A percentile compares a stretch with the other conserved stretches of the same genome.
phyloP scores from a whole-genome alignment of 306 rosid genomes.

The peach (Prunus persica) region DNA sequence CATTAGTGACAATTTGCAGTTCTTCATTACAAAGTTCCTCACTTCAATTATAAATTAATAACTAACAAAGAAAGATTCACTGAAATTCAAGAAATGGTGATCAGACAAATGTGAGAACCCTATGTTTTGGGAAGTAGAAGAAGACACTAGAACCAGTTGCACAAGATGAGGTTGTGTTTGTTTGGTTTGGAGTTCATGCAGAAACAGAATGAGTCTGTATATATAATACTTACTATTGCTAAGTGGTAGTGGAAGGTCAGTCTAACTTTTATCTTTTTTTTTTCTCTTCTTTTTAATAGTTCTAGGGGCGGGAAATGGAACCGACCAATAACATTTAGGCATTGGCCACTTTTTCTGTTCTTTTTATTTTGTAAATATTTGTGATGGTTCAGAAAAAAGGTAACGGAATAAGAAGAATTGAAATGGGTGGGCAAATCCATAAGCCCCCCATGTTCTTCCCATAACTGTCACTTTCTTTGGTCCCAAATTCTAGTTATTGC shows the following conservation, averaged over 20 bases:
- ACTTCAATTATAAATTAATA: background rate
- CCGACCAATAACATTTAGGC: conserved; percentile 52
- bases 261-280: conserved; percentile 27
- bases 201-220: conserved; percentile 23
- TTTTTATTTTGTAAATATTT: background rate
- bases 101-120: conserved; percentile 25
- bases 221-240: conserved; percentile 22
- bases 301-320: conserved; percentile 47
- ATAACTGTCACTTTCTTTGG: conserved; percentile 47
- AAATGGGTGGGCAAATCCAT: conserved; percentile 29
- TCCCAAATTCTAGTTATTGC: background rate
- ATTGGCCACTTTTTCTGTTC: conserved; percentile 20
- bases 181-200: conserved; percentile 41
- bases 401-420: conserved; percentile 42
- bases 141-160: conserved; percentile 24
- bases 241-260: conserved; percentile 44
- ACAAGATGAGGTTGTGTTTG: conserved; percentile 29
- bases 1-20: conserved; percentile 11
- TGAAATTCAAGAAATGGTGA: conserved; percentile 10
- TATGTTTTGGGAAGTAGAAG: conserved; percentile 30
- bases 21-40: conserved; percentile 35
- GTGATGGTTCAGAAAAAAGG: conserved; percentile 38
- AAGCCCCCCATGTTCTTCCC: conserved; percentile 68
- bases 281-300: conserved; percentile 27
- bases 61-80: background rate